phyloP scores from a whole-genome alignment of 768 basidiomycete genomes.

The Panaeolus cyanescens region DNA sequence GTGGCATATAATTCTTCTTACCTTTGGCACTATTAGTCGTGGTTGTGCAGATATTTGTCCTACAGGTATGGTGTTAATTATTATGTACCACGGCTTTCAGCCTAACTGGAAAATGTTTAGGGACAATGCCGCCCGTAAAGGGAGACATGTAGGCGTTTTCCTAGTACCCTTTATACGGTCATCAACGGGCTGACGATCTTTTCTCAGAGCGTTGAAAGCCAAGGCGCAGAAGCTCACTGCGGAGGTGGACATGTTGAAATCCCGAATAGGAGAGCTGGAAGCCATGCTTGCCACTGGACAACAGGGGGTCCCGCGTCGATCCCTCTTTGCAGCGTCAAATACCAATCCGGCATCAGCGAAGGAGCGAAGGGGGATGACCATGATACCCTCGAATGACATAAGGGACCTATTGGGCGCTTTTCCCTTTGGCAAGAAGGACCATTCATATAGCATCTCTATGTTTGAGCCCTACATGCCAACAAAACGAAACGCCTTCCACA shows the following conservation, averaged over 20 bases:
- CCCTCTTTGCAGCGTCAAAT: neutral
- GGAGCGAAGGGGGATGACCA: neutral
- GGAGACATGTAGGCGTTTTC: neutral
- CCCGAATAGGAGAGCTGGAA: neutral
- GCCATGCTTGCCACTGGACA: neutral
- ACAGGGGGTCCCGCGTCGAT: neutral
- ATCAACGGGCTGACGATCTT: neutral
- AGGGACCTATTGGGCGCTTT: neutral
- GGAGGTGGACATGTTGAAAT: neutral
- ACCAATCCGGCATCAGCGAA: no score
- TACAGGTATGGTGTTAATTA: neutral
- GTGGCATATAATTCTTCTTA: neutral
- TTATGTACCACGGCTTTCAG: neutral
- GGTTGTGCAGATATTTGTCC: neutral
- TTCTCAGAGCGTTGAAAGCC: neutral
- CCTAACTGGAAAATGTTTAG: neutral
- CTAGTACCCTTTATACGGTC: neutral
- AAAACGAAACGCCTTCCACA: neutral
- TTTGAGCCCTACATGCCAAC: neutral
- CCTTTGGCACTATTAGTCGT: neutral
- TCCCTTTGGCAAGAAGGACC: neutral
- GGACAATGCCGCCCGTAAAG: neutral
- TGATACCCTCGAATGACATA: neutral
- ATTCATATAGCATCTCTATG: neutral
- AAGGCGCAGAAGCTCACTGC: neutral